phyloP scores from a whole-genome alignment of 345 rosid species.

The Populus davidiana region DNA sequence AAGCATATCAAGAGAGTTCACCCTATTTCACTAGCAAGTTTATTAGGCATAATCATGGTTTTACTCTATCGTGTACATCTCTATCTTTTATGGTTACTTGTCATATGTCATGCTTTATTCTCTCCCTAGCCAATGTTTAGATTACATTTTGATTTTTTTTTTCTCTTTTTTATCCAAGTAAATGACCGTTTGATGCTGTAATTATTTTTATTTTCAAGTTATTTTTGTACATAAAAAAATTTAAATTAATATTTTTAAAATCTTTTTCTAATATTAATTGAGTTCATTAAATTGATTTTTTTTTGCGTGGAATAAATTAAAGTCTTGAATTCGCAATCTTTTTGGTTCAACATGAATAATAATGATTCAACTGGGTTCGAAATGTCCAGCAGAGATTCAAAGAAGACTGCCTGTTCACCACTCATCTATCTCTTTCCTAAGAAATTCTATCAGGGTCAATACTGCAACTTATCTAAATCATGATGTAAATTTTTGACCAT shows the following conservation, averaged over 20 bases:
- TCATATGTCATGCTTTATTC: background rate
- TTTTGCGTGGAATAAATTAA: too few species aligned
- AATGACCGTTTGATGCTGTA: too few species aligned
- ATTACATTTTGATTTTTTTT: too few species aligned
- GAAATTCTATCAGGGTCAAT: slow-evolving; percentile 4
- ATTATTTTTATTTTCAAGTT: too few species aligned
- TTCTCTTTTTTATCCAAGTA: too few species aligned
- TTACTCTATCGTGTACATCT: slow-evolving; percentile 5
- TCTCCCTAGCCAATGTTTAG: too few species aligned
- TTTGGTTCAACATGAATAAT: background rate
- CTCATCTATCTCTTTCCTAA: background rate
- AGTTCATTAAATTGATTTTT: too few species aligned
- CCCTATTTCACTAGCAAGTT: slow-evolving; percentile 13
- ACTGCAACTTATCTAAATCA: slow-evolving; percentile 14
- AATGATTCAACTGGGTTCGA: slow-evolving; percentile 9
- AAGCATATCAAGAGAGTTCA: slow-evolving; percentile 25
- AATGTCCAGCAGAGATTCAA: slow-evolving; percentile 2
- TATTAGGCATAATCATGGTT: slow-evolving; percentile 28
- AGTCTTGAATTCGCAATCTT: too few species aligned
- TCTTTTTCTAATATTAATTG: too few species aligned
- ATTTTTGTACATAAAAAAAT: too few species aligned
- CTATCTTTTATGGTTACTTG: background rate
- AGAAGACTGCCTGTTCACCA: background rate
- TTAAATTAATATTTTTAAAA: too few species aligned
- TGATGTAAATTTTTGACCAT: slow-evolving; percentile 12